phyloP scores from a whole-genome alignment of 805 yeast species.

The Hanseniaspora lachancei region DNA sequence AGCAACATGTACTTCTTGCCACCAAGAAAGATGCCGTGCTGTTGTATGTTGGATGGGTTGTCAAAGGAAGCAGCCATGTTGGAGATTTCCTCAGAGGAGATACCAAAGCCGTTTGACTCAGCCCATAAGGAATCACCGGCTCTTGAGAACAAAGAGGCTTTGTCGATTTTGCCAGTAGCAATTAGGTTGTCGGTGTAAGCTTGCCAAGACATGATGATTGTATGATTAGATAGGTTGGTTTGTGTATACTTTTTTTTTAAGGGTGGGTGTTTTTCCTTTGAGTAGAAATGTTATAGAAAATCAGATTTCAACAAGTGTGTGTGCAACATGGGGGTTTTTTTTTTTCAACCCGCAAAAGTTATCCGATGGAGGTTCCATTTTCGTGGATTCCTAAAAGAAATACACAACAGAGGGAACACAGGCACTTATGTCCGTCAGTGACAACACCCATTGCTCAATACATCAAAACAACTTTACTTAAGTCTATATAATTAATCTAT shows the following conservation, averaged over 20 bases:
- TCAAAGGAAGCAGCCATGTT: constrained; percentile 69
- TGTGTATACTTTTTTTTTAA: background rate
- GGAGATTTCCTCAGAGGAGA: constrained; percentile 56
- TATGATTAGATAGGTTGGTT: background rate
- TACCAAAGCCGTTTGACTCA: constrained; percentile 49
- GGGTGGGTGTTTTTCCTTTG: background rate
- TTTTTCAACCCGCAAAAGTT: too few species aligned
- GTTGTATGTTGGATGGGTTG: constrained; percentile 66
- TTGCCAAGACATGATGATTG: constrained; percentile 21
- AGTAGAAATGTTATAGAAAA: background rate
- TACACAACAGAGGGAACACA: too few species aligned
- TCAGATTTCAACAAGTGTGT: too few species aligned
- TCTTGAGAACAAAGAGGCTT: constrained; percentile 83
- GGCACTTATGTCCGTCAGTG: background rate
- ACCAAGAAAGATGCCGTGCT: constrained; percentile 73
- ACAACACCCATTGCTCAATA: too few species aligned
- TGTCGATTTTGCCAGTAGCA: constrained; percentile 77
- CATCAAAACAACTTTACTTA: too few species aligned
- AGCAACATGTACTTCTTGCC: constrained; percentile 79
- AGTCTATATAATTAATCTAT: too few species aligned
- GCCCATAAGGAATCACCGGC: constrained; percentile 97
- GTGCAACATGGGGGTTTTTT: too few species aligned
- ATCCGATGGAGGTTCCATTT: too few species aligned
- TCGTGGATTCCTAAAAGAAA: too few species aligned
- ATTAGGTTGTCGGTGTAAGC: constrained; percentile 92